Evolutionary conservation across 495 filamentous ascomycete genomes (phyloP), one percentile per base, ranked within the genome.

Genomic region (Cairneyella variabilis): DNA sequence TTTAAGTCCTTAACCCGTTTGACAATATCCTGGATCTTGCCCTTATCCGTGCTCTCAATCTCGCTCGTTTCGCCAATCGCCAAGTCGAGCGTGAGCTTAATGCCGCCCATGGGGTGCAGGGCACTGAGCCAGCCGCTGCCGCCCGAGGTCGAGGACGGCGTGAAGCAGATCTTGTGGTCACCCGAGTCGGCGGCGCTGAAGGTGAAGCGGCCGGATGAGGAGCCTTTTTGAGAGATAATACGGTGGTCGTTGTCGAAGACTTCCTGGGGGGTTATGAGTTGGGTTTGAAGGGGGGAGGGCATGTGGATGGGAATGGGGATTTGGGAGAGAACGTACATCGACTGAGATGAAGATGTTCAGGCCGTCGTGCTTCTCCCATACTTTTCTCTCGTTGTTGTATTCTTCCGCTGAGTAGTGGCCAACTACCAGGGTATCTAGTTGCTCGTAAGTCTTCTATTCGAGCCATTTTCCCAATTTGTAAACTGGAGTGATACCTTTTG

Each of bases 241-340:
- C 89, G 89, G 79, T 98, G 93, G 76, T 97, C 89, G 71, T 96
- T 93, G 82, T 97, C 93, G 71, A 98, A 98, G 64, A 85, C 79
- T 75, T 98, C 95, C 81, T 84, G 54, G 11, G 12, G 10, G n/a
- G 50, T 54, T 18, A 63, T 44, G 17, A 37, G 46, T 42, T 34
- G 44, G 3, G 2, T 11, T 50, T 48, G 16, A 41, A 26, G 48
- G 11, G 37, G 9, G 18, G 12, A 22, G 53, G 22, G 20, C 4
- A 44, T 18, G 20, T 34, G 25, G 17, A 20, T 20, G 56, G 17
- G 28, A 25, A 16, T 23, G 55, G 50, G 40, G 27, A 49, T 52
- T 20, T 25, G 38, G 46, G 51, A 42, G 32, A 38, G 37, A 42
- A 48, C 68, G 21, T 72, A 83, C 81, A 58, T 95, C 90, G 51